Evolutionary conservation across 306 rosid genomes (phyloP).

Genomic region (Herpetospermum pedunculosum): DNA sequence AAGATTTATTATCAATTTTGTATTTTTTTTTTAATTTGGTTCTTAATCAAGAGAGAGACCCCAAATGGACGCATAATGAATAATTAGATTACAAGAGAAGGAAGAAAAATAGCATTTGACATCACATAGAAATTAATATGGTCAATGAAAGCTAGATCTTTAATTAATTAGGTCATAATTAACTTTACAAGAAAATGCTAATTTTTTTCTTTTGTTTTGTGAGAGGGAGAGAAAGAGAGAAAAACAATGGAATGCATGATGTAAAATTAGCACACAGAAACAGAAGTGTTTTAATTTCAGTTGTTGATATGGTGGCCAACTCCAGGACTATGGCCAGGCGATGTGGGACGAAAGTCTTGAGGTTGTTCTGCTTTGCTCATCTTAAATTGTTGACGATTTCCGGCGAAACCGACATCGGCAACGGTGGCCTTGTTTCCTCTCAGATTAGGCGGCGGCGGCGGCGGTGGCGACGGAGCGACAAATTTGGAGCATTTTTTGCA

Average conservation of each 20-base stretch:
- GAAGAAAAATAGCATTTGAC: background rate
- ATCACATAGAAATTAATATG: background rate
- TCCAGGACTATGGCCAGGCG: constrained; percentile 42
- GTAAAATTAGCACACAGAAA: background rate
- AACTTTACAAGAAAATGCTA: background rate
- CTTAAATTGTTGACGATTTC: background rate
- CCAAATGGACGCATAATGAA: background rate
- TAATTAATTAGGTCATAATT: background rate
- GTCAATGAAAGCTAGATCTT: background rate
- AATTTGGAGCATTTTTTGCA: constrained; percentile 18
- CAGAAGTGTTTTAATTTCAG: background rate
- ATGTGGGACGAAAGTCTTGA: constrained; percentile 36
- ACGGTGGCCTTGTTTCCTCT: background rate
- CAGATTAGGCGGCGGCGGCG: background rate
- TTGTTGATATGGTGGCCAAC: constrained; percentile 36
- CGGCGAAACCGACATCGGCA: background rate
- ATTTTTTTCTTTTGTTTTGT: background rate
- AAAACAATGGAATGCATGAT: background rate
- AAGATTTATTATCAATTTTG: background rate
- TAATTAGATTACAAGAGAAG: background rate
- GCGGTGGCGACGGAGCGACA: background rate
- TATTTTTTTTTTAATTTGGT: background rate
- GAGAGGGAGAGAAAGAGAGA: background rate
- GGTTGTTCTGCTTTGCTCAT: constrained; percentile 14
- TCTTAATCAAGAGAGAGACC: background rate